phyloP scores from a whole-genome alignment of 1,139 yeast species.

The Groenewaldozyma auringiensis region DNA sequence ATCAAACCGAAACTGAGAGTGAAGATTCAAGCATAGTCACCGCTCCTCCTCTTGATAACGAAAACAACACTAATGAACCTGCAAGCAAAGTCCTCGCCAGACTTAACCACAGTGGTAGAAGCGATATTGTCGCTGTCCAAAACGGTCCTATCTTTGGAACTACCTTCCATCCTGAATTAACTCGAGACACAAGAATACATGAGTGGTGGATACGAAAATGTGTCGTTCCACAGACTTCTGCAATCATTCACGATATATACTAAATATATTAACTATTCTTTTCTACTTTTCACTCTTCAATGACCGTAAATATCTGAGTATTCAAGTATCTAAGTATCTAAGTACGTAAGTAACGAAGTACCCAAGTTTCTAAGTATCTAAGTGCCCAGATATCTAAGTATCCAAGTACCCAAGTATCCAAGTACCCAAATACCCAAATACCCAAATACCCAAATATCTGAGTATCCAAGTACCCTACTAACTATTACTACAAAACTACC shows the following conservation, averaged over 20 bases:
- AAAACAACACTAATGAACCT: slow-evolving; percentile 9
- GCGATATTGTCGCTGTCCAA: slow-evolving; percentile 57
- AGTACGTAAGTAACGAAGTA: too few species aligned
- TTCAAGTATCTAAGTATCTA: too few species aligned
- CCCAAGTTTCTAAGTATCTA: not conserved
- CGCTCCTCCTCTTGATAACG: slow-evolving; percentile 7
- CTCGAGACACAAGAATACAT: slow-evolving; percentile 55
- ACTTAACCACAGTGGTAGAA: slow-evolving; percentile 18
- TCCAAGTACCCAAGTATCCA: too few species aligned
- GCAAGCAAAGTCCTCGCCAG: slow-evolving; percentile 27
- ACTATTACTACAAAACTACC: too few species aligned
- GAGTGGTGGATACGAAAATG: slow-evolving; percentile 52
- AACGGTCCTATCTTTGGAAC: slow-evolving; percentile 67
- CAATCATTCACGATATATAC: not conserved
- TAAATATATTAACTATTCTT: too few species aligned
- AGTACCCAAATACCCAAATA: too few species aligned
- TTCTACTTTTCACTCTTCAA: too few species aligned
- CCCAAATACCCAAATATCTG: too few species aligned
- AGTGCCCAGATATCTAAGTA: too few species aligned
- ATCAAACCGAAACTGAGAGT: slow-evolving; percentile 12
- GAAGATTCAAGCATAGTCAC: slow-evolving; percentile 12
- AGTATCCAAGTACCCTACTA: too few species aligned
- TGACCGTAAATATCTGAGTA: too few species aligned
- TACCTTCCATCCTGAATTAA: slow-evolving; percentile 74
- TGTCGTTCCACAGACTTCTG: slow-evolving; percentile 8